Conservation (phyloP, 2,329 filamentous ascomycete genomes). For the Fusarium ambrosium region DNA sequence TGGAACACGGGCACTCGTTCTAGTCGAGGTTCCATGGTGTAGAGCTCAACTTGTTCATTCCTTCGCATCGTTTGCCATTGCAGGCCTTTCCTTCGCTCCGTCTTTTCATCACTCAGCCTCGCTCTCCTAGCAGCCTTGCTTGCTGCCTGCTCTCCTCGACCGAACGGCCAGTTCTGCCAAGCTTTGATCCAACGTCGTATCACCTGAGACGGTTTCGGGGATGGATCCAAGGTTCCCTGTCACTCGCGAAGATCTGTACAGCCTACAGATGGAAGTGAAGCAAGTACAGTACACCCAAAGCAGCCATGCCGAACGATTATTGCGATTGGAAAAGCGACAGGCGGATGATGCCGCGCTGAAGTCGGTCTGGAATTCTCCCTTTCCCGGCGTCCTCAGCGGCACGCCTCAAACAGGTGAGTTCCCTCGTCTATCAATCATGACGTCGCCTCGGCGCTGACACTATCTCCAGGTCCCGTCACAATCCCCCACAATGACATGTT, state of each 20-base stretch:
- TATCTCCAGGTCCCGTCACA: constrained; percentile 77
- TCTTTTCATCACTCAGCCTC: constrained; percentile 4
- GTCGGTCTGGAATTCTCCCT: constrained; percentile 94
- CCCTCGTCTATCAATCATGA: neutral
- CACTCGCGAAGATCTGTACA: constrained; percentile 75
- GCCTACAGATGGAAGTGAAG: constrained; percentile 78
- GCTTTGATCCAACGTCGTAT: neutral
- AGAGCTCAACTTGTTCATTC: constrained; percentile 19
- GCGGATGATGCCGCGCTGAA: constrained; percentile 78
- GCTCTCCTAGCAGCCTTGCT: neutral
- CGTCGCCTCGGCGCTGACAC: constrained; percentile 31
- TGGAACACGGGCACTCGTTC: constrained; percentile 10
- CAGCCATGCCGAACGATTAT: constrained; percentile 72
- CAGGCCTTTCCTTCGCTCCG: constrained; percentile 16
- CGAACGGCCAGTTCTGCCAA: constrained; percentile 3
- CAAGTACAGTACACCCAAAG: constrained; percentile 74
- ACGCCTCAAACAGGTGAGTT: constrained; percentile 87
- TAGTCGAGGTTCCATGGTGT: constrained; percentile 29
- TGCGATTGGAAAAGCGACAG: constrained; percentile 74
- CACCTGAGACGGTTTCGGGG: constrained; percentile 50
- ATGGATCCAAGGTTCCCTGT: constrained; percentile 75
- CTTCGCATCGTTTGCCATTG: constrained; percentile 22
- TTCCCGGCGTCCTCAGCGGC: constrained; percentile 85
- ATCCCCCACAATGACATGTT: constrained; percentile 88
- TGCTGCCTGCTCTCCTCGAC: neutral